These are phyloP conservation scores for Leishmania lainsoni DNA, from an alignment of 208 protist species.

Conservation along the genomic window DNA sequence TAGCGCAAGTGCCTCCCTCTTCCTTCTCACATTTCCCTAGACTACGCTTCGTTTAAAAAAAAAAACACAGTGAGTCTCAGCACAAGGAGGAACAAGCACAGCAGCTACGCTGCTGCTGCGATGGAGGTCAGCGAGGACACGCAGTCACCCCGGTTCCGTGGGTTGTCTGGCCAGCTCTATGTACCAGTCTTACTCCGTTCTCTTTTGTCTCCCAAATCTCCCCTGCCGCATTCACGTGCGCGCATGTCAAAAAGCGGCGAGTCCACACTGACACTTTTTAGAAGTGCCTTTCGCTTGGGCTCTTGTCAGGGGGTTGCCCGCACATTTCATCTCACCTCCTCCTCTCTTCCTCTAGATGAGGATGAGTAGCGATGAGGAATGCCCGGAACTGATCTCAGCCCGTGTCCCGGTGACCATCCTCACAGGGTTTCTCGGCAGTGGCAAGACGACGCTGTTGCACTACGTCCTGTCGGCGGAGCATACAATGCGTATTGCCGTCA, in stretches of 20 bases:
- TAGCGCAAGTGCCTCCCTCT: background rate
- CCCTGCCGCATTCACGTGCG: background rate
- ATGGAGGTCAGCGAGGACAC: background rate
- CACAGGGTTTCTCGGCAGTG: slow-evolving; percentile 94
- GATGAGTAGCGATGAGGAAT: slow-evolving; percentile 79
- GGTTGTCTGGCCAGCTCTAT: background rate
- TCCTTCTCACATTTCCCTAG: background rate
- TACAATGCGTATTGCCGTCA: slow-evolving; percentile 92
- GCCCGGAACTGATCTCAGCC: slow-evolving; percentile 75
- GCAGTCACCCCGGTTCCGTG: background rate
- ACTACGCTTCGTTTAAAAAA: background rate
- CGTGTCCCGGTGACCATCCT: slow-evolving; percentile 92
- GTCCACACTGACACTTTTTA: background rate
- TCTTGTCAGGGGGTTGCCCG: background rate
- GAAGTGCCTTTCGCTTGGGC: background rate
- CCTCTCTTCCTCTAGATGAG: background rate
- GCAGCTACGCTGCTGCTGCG: background rate
- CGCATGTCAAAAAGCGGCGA: background rate
- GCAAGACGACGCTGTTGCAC: slow-evolving; percentile 95
- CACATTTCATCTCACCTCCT: background rate
- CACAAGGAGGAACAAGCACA: background rate
- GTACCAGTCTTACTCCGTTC: background rate
- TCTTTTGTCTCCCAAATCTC: background rate
- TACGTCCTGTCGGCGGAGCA: slow-evolving; percentile 91
- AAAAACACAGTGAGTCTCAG: background rate